Base-by-base conservation (phyloP, 805 yeast species). In the Kockiozyma suomiensis region DNA sequence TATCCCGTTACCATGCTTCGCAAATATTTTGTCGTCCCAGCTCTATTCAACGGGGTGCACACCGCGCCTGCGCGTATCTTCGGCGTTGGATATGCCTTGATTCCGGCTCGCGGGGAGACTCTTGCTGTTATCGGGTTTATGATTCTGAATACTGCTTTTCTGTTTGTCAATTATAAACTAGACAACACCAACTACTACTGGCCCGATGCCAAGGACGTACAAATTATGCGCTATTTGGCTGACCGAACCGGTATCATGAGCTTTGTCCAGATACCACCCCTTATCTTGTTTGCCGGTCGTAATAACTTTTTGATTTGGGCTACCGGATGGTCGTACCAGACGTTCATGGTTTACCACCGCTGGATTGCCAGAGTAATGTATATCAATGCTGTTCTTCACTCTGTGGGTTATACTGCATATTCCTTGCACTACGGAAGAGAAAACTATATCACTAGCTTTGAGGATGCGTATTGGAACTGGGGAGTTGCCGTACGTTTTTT, bases 251-350 rank as follows among this genome's bases (percentile, higher is more conserved):
- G 74, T 0, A 56, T 64, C 37, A 38, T 70, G 28, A 51, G 68
- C 0, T 51, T 66, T 41, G 62, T 45, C 35, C 62, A 54, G 37
- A 28, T 85, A 58, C 92, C 93, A 0, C 70, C 80, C 4, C 71
- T 85, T 17, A 80, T 82, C 60, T 72, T 86, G 56, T 85, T 88
- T 72, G 89, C 90, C 3, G 86, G 87, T 33, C 77, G 94, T 68
- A 89, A 88, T 71, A 88, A 87, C 69, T 83, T 88, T 25, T 76
- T 88, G 68, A 80, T 82, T 61, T 75, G 75, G 70, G 56, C 86
- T 4, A 81, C 91, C 1, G 90, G 92, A 1, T 79, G 88, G 76
- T 71, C 83, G 0, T 85, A 81, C 65, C 73, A 84, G 19, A 78
- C 86, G 1, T 87, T 87, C 74, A 77, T 82, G 68, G 74, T 77